Evolutionary conservation across 2,329 filamentous ascomycete genomes (phyloP), one percentile per base, ranked within the genome.

Genomic region (Paecilomyces formosus): DNA sequence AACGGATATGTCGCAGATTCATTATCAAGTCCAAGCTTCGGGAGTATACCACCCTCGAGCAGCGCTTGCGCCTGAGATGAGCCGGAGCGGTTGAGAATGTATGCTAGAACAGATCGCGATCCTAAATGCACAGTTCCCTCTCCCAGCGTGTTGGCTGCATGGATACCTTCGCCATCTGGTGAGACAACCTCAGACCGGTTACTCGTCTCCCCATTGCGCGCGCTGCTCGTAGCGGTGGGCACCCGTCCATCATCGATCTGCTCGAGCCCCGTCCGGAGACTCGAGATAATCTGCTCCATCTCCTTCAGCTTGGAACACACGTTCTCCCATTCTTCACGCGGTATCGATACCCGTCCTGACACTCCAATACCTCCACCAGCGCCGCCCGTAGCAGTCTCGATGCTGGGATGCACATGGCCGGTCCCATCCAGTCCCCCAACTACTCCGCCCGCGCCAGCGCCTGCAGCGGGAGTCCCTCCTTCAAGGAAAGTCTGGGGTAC

Each of bases 1-100:
- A 87, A 87, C 6, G 84, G 84, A 65, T 87, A 87, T 8, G 84
- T 86, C 3, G 83, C 83, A 39, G 81, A 83, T 65, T 86, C 84
- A 63, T 87, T 86, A 65, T 86, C 84, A 33, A 87, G 75, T 2
- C 84, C 84, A 58, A 87, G 78, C 57, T 86, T 82, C 0, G 84
- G 84, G 22, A 87, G 70, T 62, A 87, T 84, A 53, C 82, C 84
- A 63, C 83, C 84, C 63, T 85, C 82, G 52, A 86, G 70, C 12
- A 86, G 71, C 54, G 85, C 81, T 62, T 84, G 80, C 3, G 77
- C 69, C 61, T 78, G 76, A 39, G 77, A 73, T 11, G 75, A 74
- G 15, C 75, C 74, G 12, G 84, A 77, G 35, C 82, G 79, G 24
- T 81, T 79, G 63, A 82, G 74, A 33, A 87, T 81, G 60, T 86